Conservation (phyloP, 768 basidiomycete genomes). For the Rickenella mellea region DNA sequence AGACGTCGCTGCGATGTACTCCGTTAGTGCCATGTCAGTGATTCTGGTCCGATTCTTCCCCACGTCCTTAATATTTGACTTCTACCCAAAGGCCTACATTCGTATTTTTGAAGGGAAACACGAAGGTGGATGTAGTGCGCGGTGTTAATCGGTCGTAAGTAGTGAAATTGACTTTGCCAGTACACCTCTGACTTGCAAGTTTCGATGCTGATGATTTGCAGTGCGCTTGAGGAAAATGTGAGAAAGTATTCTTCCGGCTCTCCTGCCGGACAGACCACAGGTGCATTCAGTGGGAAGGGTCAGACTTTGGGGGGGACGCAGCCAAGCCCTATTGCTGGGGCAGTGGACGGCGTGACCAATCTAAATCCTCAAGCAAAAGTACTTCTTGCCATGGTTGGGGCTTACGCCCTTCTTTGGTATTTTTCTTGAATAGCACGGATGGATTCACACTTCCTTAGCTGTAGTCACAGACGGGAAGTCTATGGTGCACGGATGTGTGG, state of each 20-base stretch:
- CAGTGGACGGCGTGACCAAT: constrained; percentile 29
- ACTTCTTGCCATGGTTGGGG: constrained; percentile 48
- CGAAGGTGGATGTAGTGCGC: constrained; percentile 60
- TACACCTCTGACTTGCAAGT: too few species aligned
- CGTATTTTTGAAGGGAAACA: constrained; percentile 59
- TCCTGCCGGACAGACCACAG: constrained; percentile 22
- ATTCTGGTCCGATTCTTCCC: constrained; percentile 2
- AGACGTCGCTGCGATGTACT: constrained; percentile 58
- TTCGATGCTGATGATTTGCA: constrained; percentile 17
- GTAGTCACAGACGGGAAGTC: too few species aligned
- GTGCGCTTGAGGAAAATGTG: constrained; percentile 53
- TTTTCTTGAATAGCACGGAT: constrained; percentile 21
- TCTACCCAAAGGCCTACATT: constrained; percentile 66
- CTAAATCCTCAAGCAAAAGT: constrained; percentile 63
- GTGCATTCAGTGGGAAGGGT: constrained; percentile 62
- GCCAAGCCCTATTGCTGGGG: constrained; percentile 18
- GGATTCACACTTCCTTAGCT: too few species aligned
- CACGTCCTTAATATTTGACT: background rate
- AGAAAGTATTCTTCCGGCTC: constrained; percentile 37
- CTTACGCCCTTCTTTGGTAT: constrained; percentile 51
- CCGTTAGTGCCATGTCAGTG: constrained; percentile 64
- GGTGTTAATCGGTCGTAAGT: constrained; percentile 63
- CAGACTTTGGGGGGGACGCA: constrained; percentile 52
- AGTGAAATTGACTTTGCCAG: background rate
- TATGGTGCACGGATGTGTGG: too few species aligned